A percentile compares a stretch with the other conserved stretches of the same genome.
These are phyloP conservation scores for Kwoniella pini DNA, from an alignment of 768 basidiomycete species.

Conservation along the genomic window DNA sequence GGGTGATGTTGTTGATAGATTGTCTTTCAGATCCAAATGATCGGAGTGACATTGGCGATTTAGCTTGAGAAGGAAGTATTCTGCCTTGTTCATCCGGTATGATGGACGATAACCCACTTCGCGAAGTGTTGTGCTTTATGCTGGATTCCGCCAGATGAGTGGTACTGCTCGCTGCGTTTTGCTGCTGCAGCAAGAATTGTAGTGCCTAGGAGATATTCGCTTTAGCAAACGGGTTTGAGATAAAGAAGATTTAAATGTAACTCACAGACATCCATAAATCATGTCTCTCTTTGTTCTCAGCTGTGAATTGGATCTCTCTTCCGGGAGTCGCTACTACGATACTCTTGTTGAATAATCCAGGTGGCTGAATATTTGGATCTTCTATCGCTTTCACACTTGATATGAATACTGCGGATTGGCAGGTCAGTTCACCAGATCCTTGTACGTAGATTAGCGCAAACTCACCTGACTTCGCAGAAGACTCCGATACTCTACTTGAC, in stretches of 20 bases:
- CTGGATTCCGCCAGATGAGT: constrained; percentile 19
- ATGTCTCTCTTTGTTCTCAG: constrained; percentile 89
- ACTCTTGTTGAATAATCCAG: constrained; percentile 87
- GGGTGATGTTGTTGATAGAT: constrained; percentile 37
- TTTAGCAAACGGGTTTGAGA: neutral
- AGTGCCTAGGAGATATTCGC: constrained; percentile 65
- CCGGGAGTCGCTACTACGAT: constrained; percentile 89
- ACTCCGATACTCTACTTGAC: constrained; percentile 80
- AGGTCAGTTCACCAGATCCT: constrained; percentile 14
- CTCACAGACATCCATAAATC: constrained; percentile 93
- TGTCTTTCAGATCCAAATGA: constrained; percentile 29
- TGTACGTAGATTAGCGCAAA: constrained; percentile 37
- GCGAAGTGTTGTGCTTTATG: constrained; percentile 23
- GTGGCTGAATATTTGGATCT: constrained; percentile 93
- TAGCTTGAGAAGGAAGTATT: constrained; percentile 6
- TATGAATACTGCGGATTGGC: constrained; percentile 70
- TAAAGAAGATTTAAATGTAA: constrained; percentile 8
- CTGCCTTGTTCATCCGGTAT: constrained; percentile 43
- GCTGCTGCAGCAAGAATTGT: constrained; percentile 82
- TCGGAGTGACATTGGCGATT: constrained; percentile 40
- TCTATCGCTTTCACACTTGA: constrained; percentile 88
- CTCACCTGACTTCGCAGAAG: constrained; percentile 95
- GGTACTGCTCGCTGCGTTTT: constrained; percentile 44
- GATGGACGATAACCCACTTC: constrained; percentile 9
- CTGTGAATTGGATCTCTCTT: constrained; percentile 98